Conservation (phyloP, 495 filamentous ascomycete genomes). For the Acidiella bohemica region DNA sequence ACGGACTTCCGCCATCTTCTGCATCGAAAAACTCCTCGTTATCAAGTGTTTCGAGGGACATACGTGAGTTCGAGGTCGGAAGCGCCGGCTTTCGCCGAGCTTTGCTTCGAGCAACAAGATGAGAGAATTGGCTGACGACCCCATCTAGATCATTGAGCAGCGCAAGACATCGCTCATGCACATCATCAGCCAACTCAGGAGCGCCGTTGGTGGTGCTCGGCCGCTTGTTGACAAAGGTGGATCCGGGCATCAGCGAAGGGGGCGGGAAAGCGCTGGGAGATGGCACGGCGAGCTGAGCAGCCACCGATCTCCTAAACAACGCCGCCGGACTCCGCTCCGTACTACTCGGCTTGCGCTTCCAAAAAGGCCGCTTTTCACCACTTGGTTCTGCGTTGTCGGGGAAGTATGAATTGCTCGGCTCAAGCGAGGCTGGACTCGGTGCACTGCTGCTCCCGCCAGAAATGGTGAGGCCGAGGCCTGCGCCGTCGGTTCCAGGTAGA, state of each 20-base stretch:
- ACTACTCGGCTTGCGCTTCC: constrained; percentile 68
- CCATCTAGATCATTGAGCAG: constrained; percentile 70
- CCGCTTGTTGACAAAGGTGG: constrained; percentile 28
- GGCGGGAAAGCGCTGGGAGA: constrained; percentile 29
- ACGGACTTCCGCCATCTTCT: constrained; percentile 39
- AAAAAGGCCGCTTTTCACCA: constrained; percentile 50
- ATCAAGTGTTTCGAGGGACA: constrained; percentile 68
- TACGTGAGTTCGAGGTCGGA: constrained; percentile 37
- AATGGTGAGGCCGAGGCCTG: constrained; percentile 21
- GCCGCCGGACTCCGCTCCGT: constrained; percentile 29
- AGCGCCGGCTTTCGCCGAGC: constrained; percentile 47
- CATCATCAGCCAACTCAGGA: constrained; percentile 38
- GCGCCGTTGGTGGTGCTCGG: constrained; percentile 8
- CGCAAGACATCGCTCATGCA: constrained; percentile 67
- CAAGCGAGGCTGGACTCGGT: constrained; percentile 22
- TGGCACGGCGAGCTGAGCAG: constrained; percentile 48
- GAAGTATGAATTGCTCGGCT: constrained; percentile 29
- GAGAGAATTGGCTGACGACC: constrained; percentile 68
- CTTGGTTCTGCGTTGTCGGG: constrained; percentile 27
- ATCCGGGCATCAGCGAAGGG: constrained; percentile 27
- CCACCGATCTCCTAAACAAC: constrained; percentile 34
- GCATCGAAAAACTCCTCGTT: constrained; percentile 93
- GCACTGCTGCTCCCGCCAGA: constrained; percentile 22
- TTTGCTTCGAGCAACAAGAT: constrained; percentile 62
- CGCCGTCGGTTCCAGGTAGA: constrained; percentile 17